Evolutionary conservation across 768 basidiomycete species (phyloP).

Genomic region (Pulveroboletus sp.): DNA sequence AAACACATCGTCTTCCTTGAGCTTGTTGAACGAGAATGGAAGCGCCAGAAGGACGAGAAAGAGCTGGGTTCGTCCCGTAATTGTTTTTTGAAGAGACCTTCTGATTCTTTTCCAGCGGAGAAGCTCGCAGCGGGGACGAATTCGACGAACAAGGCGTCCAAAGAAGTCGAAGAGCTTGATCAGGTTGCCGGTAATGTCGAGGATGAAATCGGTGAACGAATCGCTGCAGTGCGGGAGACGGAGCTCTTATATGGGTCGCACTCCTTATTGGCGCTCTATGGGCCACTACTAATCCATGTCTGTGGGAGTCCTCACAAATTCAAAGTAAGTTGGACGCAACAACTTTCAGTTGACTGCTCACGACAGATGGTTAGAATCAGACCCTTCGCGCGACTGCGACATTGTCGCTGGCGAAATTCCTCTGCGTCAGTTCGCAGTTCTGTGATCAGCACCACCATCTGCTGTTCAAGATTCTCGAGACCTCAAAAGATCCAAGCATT

Average conservation of each 20-base stretch:
- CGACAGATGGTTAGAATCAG: slow-evolving; percentile 53
- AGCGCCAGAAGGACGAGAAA: slow-evolving; percentile 90
- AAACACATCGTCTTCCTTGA: slow-evolving; percentile 97
- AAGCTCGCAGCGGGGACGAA: slow-evolving; percentile 46
- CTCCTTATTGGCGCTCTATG: slow-evolving; percentile 79
- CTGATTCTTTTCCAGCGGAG: slow-evolving; percentile 40
- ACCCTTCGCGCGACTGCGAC: slow-evolving; percentile 84
- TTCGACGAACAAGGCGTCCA: slow-evolving; percentile 39
- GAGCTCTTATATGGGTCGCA: slow-evolving; percentile 82
- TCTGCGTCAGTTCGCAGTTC: slow-evolving; percentile 91
- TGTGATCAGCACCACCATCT: slow-evolving; percentile 87
- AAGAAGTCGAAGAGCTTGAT: slow-evolving; percentile 83
- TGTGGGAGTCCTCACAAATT: slow-evolving; percentile 88
- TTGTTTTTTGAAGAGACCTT: not conserved
- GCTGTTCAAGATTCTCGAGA: slow-evolving; percentile 92
- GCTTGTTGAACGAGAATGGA: slow-evolving; percentile 92
- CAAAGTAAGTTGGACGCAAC: slow-evolving; percentile 49
- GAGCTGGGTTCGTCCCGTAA: slow-evolving; percentile 53
- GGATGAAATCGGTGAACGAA: slow-evolving; percentile 94
- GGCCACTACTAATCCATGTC: slow-evolving; percentile 86
- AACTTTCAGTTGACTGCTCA: slow-evolving; percentile 5
- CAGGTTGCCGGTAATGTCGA: slow-evolving; percentile 97
- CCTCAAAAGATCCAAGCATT: slow-evolving; percentile 83
- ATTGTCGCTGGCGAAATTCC: slow-evolving; percentile 89
- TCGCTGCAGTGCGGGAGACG: slow-evolving; percentile 76